A percentile compares a stretch with the other conserved stretches of the same genome.
Conservation (phyloP, 2,329 filamentous ascomycete species). For the Paecilomyces sp. region DNA sequence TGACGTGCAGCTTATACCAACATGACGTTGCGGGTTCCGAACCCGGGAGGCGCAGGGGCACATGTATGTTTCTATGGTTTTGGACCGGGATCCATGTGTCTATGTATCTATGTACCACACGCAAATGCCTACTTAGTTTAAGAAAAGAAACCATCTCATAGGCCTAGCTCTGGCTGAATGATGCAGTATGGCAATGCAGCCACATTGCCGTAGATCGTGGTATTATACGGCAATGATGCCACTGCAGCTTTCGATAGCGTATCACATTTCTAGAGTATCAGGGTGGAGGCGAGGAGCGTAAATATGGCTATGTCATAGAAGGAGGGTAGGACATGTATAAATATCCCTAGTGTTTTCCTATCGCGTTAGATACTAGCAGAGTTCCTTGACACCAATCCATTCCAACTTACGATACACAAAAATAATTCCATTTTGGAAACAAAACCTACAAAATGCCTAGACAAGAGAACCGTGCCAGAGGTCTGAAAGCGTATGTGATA, state of each 20-base stretch:
- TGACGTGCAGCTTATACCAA: not conserved
- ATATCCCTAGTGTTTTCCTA: not conserved
- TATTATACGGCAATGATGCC: no score
- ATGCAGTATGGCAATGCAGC: no score
- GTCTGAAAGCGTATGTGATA: not conserved
- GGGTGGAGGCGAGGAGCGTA: not conserved
- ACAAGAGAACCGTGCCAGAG: not conserved
- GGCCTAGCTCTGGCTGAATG: no score
- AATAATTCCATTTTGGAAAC: not conserved
- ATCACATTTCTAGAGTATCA: not conserved
- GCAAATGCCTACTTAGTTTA: no score
- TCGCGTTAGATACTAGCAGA: not conserved
- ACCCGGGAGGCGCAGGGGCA: not conserved
- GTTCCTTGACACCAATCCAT: not conserved
- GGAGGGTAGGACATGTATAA: not conserved
- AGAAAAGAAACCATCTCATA: no score
- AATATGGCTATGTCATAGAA: not conserved
- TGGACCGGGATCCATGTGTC: not conserved
- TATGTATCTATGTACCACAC: not conserved
- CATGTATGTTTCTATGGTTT: no score
- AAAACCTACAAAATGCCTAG: not conserved
- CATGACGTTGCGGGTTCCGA: not conserved
- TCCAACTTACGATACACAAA: not conserved
- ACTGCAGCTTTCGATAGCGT: not conserved
- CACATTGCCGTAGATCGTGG: no score